phyloP scores from a whole-genome alignment of 305 asterid genomes.

The Solanum chacoense region DNA sequence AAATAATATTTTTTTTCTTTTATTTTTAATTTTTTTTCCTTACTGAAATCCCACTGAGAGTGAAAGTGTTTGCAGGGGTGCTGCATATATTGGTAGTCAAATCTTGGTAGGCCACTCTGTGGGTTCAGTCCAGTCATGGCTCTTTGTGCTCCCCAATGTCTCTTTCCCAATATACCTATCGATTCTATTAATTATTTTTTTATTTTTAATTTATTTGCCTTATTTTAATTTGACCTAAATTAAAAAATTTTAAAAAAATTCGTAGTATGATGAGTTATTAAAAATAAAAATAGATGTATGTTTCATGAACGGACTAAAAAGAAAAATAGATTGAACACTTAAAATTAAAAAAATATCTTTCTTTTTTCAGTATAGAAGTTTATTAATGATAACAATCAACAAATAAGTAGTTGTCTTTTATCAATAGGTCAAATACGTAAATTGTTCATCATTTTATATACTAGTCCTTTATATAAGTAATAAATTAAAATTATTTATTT shows the following conservation, averaged over 20 bases:
- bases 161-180: background rate
- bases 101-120: slow-evolving; percentile 1
- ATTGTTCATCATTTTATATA: background rate
- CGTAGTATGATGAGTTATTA: background rate
- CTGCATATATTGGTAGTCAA: slow-evolving; percentile 11
- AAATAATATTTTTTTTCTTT: no score
- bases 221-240: background rate
- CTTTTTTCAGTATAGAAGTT: background rate
- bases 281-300: no score
- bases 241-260: background rate
- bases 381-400: background rate
- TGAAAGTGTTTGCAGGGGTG: background rate
- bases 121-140: slow-evolving; percentile 10
- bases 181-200: background rate
- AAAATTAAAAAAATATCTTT: background rate
- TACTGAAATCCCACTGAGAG: background rate
- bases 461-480: background rate
- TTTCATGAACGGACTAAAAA: background rate
- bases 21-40: background rate
- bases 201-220: no score
- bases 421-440: background rate
- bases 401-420: background rate
- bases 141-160: slow-evolving; percentile 5
- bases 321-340: no score
- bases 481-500: no score